Percentiles rank a stretch among this genome's conserved stretches.
These are phyloP conservation scores for Sphaerostilbella broomeana DNA, from an alignment of 2,329 filamentous ascomycete species.

Conservation along the genomic window DNA sequence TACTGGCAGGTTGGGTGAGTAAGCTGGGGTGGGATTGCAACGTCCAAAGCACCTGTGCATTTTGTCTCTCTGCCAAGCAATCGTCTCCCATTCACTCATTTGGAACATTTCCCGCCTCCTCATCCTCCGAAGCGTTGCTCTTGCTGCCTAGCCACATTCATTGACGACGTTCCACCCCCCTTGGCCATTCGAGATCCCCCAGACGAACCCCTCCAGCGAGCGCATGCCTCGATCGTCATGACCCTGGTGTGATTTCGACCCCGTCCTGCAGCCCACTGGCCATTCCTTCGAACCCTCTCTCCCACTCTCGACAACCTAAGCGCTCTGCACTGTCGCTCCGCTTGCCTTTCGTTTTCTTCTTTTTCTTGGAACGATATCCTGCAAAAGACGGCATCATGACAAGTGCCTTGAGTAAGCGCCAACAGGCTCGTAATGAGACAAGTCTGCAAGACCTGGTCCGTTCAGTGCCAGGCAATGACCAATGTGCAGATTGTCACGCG, in stretches of 20 bases:
- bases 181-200: too few relatives aligned
- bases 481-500: slow-evolving; percentile 87
- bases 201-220: too few relatives aligned
- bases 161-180: too few relatives aligned
- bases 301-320: slow-evolving; percentile 2
- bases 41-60: too few relatives aligned
- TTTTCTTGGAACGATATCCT: slow-evolving; percentile 1
- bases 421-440: slow-evolving; percentile 96
- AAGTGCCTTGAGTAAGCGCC: slow-evolving; percentile 79
- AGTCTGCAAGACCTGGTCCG: slow-evolving; percentile 83
- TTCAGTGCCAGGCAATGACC: slow-evolving; percentile 76
- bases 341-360: too few relatives aligned
- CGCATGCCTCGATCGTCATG: slow-evolving; percentile 11
- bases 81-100: too few relatives aligned
- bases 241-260: slow-evolving; percentile 12
- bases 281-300: slow-evolving; percentile 11
- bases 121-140: too few relatives aligned
- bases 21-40: too few relatives aligned
- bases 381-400: slow-evolving; percentile 50
- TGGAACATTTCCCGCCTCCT: too few relatives aligned
- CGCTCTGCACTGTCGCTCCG: slow-evolving; percentile 2
- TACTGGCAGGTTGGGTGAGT: too few relatives aligned
- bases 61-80: too few relatives aligned
- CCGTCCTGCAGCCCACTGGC: slow-evolving; percentile 11
- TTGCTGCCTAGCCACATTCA: too few relatives aligned